These are phyloP conservation scores for Populus alba DNA, from an alignment of 345 rosid genomes.

Conservation along the genomic window DNA sequence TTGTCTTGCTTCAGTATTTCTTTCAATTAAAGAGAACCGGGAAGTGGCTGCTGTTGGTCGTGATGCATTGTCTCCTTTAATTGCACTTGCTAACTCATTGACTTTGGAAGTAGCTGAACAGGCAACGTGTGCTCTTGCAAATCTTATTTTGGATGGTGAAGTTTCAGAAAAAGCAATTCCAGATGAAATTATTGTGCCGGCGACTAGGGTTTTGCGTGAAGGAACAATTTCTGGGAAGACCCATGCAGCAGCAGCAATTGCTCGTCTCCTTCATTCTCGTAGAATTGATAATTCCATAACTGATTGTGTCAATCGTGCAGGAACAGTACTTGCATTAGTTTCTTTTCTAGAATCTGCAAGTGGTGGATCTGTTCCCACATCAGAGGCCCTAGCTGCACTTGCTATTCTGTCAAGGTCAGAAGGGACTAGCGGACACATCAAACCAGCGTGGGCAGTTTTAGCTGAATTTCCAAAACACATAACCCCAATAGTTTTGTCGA, in stretches of 20 bases:
- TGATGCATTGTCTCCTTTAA: constrained; percentile 69
- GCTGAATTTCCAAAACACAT: constrained; percentile 74
- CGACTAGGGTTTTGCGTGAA: constrained; percentile 88
- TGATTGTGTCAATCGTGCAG: constrained; percentile 88
- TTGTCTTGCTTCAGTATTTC: constrained; percentile 87
- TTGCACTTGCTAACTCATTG: constrained; percentile 68
- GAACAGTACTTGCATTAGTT: constrained; percentile 90
- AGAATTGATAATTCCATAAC: constrained; percentile 60
- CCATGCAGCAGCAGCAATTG: constrained; percentile 95
- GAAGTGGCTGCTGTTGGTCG: constrained; percentile 87
- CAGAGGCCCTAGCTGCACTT: constrained; percentile 93
- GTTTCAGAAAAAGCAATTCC: constrained; percentile 67
- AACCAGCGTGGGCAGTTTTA: constrained; percentile 94
- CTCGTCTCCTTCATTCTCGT: constrained; percentile 75
- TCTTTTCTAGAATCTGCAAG: constrained; percentile 79
- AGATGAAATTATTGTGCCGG: constrained; percentile 83
- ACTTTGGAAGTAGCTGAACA: constrained; percentile 88
- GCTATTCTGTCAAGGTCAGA: constrained; percentile 81
- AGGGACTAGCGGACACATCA: constrained; percentile 48
- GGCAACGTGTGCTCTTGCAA: constrained; percentile 90
- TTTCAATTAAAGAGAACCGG: constrained; percentile 84
- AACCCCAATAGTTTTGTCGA: constrained; percentile 75
- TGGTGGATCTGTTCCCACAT: constrained; percentile 59
- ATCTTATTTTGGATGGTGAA: constrained; percentile 88
- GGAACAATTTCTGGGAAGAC: constrained; percentile 87